Conservation (phyloP, 345 rosid genomes). For the Eucalyptus sp. region DNA sequence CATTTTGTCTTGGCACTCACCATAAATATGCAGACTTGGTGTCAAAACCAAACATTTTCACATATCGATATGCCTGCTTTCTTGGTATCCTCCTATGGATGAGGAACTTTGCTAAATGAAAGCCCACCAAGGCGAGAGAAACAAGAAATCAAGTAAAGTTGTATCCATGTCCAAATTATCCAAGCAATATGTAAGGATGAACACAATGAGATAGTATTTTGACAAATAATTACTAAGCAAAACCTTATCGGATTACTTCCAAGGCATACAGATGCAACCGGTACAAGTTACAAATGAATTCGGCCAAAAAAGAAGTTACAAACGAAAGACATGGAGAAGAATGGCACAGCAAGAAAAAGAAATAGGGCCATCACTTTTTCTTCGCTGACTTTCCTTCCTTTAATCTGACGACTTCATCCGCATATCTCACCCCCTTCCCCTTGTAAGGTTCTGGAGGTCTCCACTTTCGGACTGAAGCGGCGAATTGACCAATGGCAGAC, state of each 20-base stretch:
- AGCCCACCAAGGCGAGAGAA: neutral
- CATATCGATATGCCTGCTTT: neutral
- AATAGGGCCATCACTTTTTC: slow-evolving; percentile 42
- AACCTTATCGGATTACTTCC: neutral
- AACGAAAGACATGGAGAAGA: neutral
- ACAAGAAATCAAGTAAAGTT: neutral
- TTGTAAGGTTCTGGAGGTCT: slow-evolving; percentile 98
- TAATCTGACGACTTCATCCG: slow-evolving; percentile 59
- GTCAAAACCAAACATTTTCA: neutral
- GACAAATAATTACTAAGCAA: neutral
- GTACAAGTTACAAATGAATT: neutral
- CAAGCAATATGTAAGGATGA: neutral
- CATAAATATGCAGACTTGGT: neutral
- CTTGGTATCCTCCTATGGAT: neutral
- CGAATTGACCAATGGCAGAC: slow-evolving; percentile 67
- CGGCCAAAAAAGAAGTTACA: neutral
- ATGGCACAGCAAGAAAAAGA: neutral
- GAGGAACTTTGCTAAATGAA: neutral
- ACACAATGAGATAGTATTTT: neutral
- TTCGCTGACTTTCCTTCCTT: slow-evolving; percentile 98
- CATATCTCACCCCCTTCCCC: slow-evolving; percentile 93
- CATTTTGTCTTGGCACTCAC: neutral
- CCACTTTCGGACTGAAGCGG: slow-evolving; percentile 87
- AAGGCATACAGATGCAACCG: neutral
- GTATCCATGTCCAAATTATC: neutral